Conservation (phyloP, 2,329 filamentous ascomycete genomes). For the Colletotrichum lindemuthianum region DNA sequence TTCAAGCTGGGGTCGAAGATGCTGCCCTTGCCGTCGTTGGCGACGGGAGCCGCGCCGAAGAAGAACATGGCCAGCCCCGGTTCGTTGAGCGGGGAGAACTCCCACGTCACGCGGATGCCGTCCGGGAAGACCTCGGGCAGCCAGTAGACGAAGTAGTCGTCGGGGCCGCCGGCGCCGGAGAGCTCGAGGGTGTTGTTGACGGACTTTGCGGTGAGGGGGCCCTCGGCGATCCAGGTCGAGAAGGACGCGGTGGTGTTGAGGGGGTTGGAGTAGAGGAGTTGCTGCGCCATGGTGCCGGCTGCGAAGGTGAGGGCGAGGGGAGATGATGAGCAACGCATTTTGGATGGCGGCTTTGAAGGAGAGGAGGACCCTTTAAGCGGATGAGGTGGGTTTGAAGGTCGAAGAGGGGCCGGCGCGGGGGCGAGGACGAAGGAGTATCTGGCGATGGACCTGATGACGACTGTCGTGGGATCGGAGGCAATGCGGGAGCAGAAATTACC, state of each 20-base stretch:
- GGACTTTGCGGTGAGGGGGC: slow-evolving; percentile 40
- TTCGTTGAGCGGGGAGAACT: slow-evolving; percentile 44
- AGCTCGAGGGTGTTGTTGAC: slow-evolving; percentile 43
- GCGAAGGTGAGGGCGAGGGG: slow-evolving; percentile 13
- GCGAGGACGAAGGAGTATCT: no score
- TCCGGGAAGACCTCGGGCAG: slow-evolving; percentile 45
- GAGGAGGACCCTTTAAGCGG: neutral
- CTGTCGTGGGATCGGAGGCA: no score
- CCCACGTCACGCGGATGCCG: slow-evolving; percentile 45
- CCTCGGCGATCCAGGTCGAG: slow-evolving; percentile 43
- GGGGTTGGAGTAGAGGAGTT: slow-evolving; percentile 44
- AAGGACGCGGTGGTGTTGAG: slow-evolving; percentile 42
- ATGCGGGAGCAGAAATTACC: no score
- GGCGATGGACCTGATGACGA: no score
- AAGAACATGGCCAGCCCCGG: slow-evolving; percentile 48
- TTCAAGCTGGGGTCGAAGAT: slow-evolving; percentile 43
- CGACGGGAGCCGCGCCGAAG: slow-evolving; percentile 43
- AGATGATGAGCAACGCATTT: slow-evolving; percentile 4
- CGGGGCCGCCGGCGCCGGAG: slow-evolving; percentile 39
- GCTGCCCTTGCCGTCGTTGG: slow-evolving; percentile 37
- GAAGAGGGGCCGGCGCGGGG: neutral
- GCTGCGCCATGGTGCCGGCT: slow-evolving; percentile 37
- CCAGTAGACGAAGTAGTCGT: slow-evolving; percentile 47
- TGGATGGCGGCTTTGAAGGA: neutral
- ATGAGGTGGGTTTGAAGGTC: neutral